Conservation (phyloP, 805 yeast genomes). For the Kregervanrija delftensis region DNA sequence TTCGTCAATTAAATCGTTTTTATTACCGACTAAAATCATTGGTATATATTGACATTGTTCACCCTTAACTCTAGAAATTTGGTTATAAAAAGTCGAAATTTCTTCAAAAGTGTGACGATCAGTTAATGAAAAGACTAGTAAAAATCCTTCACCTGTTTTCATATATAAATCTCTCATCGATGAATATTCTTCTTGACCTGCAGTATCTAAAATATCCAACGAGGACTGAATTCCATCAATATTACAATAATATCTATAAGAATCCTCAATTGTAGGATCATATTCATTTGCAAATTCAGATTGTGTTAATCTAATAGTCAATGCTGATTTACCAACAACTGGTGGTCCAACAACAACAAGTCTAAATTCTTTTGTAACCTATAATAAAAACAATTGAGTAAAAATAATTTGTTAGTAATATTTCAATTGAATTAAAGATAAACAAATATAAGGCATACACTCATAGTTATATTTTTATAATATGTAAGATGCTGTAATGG, state of each 20-base stretch:
- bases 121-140: conserved; percentile 83
- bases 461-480: no score
- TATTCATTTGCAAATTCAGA: conserved; percentile 95
- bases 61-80: conserved; percentile 37
- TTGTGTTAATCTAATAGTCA: conserved; percentile 92
- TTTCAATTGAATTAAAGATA: no score
- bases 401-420: no score
- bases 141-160: conserved; percentile 93
- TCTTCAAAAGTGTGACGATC: conserved; percentile 82
- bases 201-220: conserved; percentile 90
- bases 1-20: conserved; percentile 57
- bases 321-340: conserved; percentile 96
- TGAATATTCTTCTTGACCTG: conserved; percentile 95
- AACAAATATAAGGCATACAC: no score
- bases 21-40: conserved; percentile 70
- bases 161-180: conserved; percentile 93
- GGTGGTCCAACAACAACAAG: conserved; percentile 98
- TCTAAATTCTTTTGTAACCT: conserved; percentile 59
- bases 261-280: conserved; percentile 96
- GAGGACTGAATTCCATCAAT: conserved; percentile 74
- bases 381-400: no score
- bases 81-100: conserved; percentile 57
- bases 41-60: conserved; percentile 63
- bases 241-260: conserved; percentile 80
- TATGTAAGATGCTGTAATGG: no score